Conservation (phyloP, 768 basidiomycete genomes). For the Serendipita sp. region DNA sequence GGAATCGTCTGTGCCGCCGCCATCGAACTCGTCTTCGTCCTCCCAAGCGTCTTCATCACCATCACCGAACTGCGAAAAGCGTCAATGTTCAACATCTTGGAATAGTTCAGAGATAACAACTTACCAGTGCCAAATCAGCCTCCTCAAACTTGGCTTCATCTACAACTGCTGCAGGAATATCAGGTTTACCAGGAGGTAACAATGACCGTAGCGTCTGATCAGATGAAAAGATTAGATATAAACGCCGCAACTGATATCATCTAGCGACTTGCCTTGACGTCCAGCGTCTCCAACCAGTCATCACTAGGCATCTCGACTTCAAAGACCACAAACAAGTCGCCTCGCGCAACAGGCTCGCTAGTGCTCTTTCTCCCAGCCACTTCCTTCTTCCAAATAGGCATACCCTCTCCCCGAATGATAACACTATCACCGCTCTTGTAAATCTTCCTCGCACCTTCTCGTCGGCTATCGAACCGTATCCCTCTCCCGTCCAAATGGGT, state of each 20-base stretch:
- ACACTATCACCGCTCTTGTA: conserved; percentile 61
- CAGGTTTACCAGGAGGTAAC: conserved; percentile 60
- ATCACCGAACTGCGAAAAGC: conserved; percentile 54
- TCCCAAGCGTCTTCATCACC: conserved; percentile 45
- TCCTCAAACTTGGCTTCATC: conserved; percentile 59
- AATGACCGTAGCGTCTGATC: conserved; percentile 43
- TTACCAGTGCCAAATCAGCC: conserved; percentile 67
- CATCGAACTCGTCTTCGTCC: conserved; percentile 51
- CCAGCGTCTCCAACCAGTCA: conserved; percentile 55
- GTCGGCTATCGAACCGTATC: conserved; percentile 58
- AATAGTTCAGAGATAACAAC: conserved; percentile 27
- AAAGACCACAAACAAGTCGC: conserved; percentile 69
- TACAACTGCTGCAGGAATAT: conserved; percentile 51
- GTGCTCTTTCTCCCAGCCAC: conserved; percentile 64
- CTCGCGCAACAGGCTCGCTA: conserved; percentile 71
- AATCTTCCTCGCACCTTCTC: conserved; percentile 36
- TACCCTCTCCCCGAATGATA: conserved; percentile 69
- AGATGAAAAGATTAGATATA: not conserved
- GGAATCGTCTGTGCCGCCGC: conserved; percentile 13
- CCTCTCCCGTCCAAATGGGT: conserved; percentile 89
- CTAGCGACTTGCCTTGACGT: conserved; percentile 32
- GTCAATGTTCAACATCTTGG: conserved; percentile 58
- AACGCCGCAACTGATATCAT: not conserved
- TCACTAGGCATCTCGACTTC: conserved; percentile 78
- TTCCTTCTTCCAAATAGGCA: conserved; percentile 52